Evolutionary conservation across 108 stramenopile genomes (phyloP).

Genomic region (Ochromonas danica): DNA sequence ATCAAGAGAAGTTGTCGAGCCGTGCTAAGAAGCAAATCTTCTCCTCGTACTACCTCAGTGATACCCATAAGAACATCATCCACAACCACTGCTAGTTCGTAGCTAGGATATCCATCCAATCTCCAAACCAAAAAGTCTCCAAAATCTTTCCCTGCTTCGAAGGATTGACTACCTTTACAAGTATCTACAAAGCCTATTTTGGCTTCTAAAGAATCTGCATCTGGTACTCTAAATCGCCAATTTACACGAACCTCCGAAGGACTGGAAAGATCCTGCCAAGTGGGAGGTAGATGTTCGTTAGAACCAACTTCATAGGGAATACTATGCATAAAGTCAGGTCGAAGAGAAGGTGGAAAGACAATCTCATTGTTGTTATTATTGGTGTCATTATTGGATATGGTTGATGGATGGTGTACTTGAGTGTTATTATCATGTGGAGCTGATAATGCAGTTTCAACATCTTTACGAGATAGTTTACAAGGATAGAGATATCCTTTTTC

Average conservation of each 20-base stretch:
- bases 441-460: constrained; percentile 25
- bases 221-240: constrained; percentile 33
- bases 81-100: constrained; percentile 36
- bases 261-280: background rate
- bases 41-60: constrained; percentile 38
- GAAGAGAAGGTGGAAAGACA: constrained; percentile 1
- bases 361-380: background rate
- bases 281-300: background rate
- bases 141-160: constrained; percentile 31
- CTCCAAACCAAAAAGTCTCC: constrained; percentile 36
- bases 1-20: constrained; percentile 31
- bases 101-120: constrained; percentile 31
- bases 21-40: constrained; percentile 37
- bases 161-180: background rate
- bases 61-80: constrained; percentile 36
- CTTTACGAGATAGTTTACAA: background rate
- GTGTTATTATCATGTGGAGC: constrained; percentile 23
- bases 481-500: constrained; percentile 23
- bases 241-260: background rate
- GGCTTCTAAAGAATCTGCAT: too few species aligned
- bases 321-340: constrained; percentile 2
- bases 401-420: too few species aligned
- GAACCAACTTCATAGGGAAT: background rate
- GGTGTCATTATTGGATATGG: background rate
- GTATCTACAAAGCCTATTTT: background rate